Percentiles rank a stretch among this genome's conserved stretches.
These are phyloP conservation scores for Pseudonectria foliicola DNA, from an alignment of 2,329 filamentous ascomycete genomes.

Conservation along the genomic window DNA sequence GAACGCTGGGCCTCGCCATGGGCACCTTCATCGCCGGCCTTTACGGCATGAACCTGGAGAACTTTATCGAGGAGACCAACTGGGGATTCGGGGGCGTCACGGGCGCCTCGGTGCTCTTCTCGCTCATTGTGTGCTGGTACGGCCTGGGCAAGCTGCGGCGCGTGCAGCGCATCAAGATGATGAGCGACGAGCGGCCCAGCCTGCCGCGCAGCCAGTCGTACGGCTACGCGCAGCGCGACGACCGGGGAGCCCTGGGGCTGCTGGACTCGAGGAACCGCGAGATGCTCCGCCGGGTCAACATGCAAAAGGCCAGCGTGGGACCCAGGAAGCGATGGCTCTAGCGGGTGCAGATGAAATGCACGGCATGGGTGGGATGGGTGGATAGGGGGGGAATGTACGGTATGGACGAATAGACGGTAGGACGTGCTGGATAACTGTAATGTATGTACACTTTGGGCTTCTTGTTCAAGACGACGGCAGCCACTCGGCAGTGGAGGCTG, in stretches of 20 bases:
- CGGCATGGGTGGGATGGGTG: slow-evolving; percentile 5
- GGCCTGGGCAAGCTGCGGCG: slow-evolving; percentile 76
- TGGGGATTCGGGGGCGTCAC: slow-evolving; percentile 78
- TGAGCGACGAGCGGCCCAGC: slow-evolving; percentile 33
- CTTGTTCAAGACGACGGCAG: too few relatives aligned
- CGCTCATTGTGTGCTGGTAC: slow-evolving; percentile 72
- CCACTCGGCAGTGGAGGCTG: too few relatives aligned
- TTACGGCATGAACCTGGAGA: slow-evolving; percentile 99
- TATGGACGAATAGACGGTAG: not conserved
- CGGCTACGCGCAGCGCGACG: slow-evolving; percentile 33
- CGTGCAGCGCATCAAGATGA: slow-evolving; percentile 87
- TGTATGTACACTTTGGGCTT: not conserved
- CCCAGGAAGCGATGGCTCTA: slow-evolving; percentile 29
- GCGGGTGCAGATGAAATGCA: slow-evolving; percentile 2
- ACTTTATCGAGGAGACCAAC: slow-evolving; percentile 92
- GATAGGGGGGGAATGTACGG: slow-evolving; percentile 1
- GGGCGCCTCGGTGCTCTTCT: slow-evolving; percentile 61
- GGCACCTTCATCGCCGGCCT: slow-evolving; percentile 95
- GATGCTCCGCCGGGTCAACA: slow-evolving; percentile 44
- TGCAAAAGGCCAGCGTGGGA: slow-evolving; percentile 35
- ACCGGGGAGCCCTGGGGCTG: slow-evolving; percentile 38
- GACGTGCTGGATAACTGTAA: not conserved
- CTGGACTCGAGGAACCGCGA: slow-evolving; percentile 49
- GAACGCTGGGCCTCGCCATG: slow-evolving; percentile 87
- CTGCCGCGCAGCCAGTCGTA: slow-evolving; percentile 35